Evolutionary conservation across 495 filamentous ascomycete genomes (phyloP), one percentile per base, ranked within the genome.

Genomic region (Hyaloscypha finlandica): DNA sequence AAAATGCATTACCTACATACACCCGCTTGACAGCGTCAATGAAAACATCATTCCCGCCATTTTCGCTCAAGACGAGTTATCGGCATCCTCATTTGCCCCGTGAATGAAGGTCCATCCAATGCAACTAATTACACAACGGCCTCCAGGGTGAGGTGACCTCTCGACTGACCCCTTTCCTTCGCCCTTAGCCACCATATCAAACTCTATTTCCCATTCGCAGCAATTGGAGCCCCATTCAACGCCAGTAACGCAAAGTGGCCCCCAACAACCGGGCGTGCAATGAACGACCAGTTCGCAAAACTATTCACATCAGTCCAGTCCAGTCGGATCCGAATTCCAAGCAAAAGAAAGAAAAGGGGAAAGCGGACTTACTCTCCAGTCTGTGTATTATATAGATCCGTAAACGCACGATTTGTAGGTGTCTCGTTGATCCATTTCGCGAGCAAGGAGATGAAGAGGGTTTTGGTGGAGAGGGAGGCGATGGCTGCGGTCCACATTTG

Each of bases 401-500:
- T 92, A 60, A 96, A 85, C 1, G 92, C 85, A 12, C 82, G 81
- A 74, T 92, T 84, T 4, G 89, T 91, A 9, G 79, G 76, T 8
- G 94, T 97, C 65, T 87, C 81, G 60, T 90, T 88, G 73, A 97
- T 81, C 91, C 92, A 97, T 56, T 76, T 81, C 3, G 90, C 92
- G 31, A 96, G 79, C 63, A 86, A 85, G 20, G 81, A 76, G 45
- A 95, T 84, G 72, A 97, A 90, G 74, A 88, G 81, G 20, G 82
- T 73, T 33, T 87, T 82, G 5, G 88, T 89, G n/a, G 79, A 71
- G 33, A 79, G 62, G 42, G 79, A 81, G 3, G 90, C 84, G 9
- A 94, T 87, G 39, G 94, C 87, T 48, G 93, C 92, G 14, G 83
- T 84, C 78, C 92, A 97, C 78, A 96, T 86, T 76, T 94, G 86